phyloP scores from a whole-genome alignment of 164 flowering plant species.

The Pachysandra terminalis region DNA sequence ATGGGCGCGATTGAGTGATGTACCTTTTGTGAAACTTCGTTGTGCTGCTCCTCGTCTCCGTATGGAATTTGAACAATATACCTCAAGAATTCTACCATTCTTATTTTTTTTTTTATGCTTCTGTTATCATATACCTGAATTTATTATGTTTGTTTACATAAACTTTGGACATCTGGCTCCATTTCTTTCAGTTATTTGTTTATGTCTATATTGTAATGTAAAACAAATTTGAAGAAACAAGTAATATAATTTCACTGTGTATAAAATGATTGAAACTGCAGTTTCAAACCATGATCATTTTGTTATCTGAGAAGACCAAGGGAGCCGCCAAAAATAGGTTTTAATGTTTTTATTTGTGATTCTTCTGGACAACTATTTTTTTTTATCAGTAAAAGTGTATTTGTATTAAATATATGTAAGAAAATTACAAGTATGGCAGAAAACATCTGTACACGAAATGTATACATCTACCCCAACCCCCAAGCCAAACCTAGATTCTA shows the following conservation, averaged over 20 bases:
- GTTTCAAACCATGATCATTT: not conserved
- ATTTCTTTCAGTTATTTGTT: not conserved
- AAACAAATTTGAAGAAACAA: too few relatives aligned
- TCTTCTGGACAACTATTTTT: too few relatives aligned
- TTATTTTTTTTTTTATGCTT: not conserved
- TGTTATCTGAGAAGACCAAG: not conserved
- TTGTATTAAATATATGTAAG: too few relatives aligned
- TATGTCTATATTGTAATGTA: not conserved
- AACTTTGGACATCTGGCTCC: not conserved
- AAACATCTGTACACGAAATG: too few relatives aligned
- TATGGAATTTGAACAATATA: conserved; percentile 30
- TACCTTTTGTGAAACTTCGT: conserved; percentile 89
- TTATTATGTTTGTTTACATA: not conserved
- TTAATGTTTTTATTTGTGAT: too few relatives aligned
- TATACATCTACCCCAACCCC: too few relatives aligned
- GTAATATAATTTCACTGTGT: too few relatives aligned
- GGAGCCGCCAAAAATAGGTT: not conserved
- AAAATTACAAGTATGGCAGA: too few relatives aligned
- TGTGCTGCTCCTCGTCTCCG: conserved; percentile 92
- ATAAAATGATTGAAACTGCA: not conserved
- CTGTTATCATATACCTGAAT: not conserved
- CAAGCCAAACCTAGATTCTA: too few relatives aligned
- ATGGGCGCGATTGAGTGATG: conserved; percentile 95
- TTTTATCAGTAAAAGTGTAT: not conserved
- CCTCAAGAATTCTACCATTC: not conserved